These are phyloP conservation scores for Colletotrichum melonis DNA, from an alignment of 2,329 filamentous ascomycete genomes.

Conservation along the genomic window DNA sequence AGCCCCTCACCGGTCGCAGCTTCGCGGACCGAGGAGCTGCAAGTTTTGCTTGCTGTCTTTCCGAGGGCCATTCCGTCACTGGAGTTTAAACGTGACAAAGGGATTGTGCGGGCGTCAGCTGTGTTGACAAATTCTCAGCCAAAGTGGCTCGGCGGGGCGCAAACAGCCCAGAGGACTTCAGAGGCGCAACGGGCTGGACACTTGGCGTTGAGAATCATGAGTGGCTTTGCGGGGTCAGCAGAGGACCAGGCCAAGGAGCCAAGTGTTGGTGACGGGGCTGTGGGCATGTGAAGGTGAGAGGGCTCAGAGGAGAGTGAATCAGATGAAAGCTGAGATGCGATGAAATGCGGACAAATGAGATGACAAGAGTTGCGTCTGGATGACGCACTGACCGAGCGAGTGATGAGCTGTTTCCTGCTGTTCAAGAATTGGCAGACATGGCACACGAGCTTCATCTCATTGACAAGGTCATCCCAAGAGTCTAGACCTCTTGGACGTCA, in stretches of 20 bases:
- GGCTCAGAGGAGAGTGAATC: not conserved
- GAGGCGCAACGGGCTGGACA: conserved; percentile 9
- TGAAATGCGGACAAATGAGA: not conserved
- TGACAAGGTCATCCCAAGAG: not conserved
- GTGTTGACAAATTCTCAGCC: not conserved
- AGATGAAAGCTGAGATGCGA: not conserved
- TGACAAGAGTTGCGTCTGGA: not conserved
- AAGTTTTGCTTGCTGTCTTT: not conserved
- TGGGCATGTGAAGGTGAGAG: conserved; percentile 27
- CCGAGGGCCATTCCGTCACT: not conserved
- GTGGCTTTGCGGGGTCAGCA: conserved; percentile 28
- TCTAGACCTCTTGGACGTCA: not conserved
- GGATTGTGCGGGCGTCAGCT: not conserved
- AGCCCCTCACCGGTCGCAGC: not conserved
- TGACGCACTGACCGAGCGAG: conserved; percentile 1
- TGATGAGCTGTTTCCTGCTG: not conserved
- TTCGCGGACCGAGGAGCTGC: not conserved
- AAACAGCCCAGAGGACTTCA: not conserved
- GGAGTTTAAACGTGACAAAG: not conserved
- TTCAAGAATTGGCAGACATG: not conserved
- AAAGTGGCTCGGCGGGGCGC: not conserved
- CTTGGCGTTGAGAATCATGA: conserved; percentile 29
- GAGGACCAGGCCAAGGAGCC: conserved; percentile 13
- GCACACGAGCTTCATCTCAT: not conserved
- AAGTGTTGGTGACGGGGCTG: conserved; percentile 13